phyloP scores from a whole-genome alignment of 2,329 filamentous ascomycete species.

The Nectriaceae sp. region DNA sequence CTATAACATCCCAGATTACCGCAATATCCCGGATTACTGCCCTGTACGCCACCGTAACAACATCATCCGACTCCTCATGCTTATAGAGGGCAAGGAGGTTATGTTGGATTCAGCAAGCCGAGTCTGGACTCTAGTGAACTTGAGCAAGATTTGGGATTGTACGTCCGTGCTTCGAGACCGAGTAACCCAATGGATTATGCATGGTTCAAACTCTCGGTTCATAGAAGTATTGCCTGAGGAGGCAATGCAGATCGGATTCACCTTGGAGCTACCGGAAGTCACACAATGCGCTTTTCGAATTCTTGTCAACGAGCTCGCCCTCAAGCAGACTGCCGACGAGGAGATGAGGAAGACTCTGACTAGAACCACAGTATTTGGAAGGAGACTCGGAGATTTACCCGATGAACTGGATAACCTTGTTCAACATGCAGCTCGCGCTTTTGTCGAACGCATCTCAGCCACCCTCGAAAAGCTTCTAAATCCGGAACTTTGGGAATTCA shows the following conservation, averaged over 20 bases:
- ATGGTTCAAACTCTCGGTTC: conserved; percentile 55
- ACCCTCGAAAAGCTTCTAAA: conserved; percentile 33
- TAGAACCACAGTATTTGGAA: conserved; percentile 44
- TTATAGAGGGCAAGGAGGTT: conserved; percentile 56
- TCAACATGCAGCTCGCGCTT: conserved; percentile 57
- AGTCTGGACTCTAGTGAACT: conserved; percentile 65
- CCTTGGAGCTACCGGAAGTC: conserved; percentile 44
- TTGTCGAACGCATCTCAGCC: conserved; percentile 48
- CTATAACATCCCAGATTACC: conserved; percentile 32
- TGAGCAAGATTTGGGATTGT: conserved; percentile 62
- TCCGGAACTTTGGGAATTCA: conserved; percentile 33
- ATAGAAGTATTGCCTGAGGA: conserved; percentile 66
- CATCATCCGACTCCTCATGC: conserved; percentile 63
- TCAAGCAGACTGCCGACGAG: conserved; percentile 40
- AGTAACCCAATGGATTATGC: conserved; percentile 61
- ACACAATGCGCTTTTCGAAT: conserved; percentile 56
- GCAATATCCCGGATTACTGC: conserved; percentile 60
- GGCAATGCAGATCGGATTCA: conserved; percentile 57
- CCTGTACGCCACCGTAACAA: conserved; percentile 62
- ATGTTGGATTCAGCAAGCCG: conserved; percentile 65
- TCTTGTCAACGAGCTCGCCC: conserved; percentile 63
- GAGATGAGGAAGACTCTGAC: conserved; percentile 1
- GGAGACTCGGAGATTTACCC: conserved; percentile 48
- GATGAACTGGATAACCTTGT: conserved; percentile 59
- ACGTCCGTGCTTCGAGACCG: conserved; percentile 45